Base-by-base conservation (phyloP, 352 stramenopile species). In the Phytophthora macrochlamydospora region DNA sequence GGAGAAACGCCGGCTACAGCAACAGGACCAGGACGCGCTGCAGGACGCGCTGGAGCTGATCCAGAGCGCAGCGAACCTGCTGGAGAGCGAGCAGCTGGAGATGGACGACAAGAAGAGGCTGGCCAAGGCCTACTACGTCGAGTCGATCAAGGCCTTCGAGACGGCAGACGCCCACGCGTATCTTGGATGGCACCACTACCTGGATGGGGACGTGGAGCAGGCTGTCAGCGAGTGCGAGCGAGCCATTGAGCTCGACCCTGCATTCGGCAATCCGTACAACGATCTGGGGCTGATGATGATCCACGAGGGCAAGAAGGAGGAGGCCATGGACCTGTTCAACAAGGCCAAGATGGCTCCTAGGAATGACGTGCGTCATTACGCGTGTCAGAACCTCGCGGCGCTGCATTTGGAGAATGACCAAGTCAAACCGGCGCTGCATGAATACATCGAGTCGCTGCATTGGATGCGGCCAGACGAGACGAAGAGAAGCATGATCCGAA, bases 361-460 rank as follows among this genome's bases (percentile, higher is more conserved):
- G 4, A 88, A 92, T 56, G 85, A 91, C 12, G 77, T 89, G 45
- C 86, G 85, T 35, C 78, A 92, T 18, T 92, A 88, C 28, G 79
- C 83, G 40, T 84, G 75, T 48, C 65, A 89, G 40, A 89, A 92
- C 58, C 57, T 92, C n/a, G 85, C 83, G 1, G 76, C 75, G 28
- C 45, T 91, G 57, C 72, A 92, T 51, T 61, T 92, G 18, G 79
- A 88, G 35, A 73, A 92, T 38, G 75, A 92, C 51, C 79, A 78
- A 2, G 68, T 92, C 11, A 90, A 90, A 51, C 60, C 62, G 2
- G 83, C 85, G 12, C 61, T 93, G 38, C 83, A 92, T 52, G 73
- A 91, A 49, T 93, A 93, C 59, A 93, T 93, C 42, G 78, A 91
- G 50, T 73, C 83, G 32, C 69, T 93, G 61, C 78, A 86, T 48